Conservation (phyloP, 495 filamentous ascomycete species). For the Penicillium robsamsonii region DNA sequence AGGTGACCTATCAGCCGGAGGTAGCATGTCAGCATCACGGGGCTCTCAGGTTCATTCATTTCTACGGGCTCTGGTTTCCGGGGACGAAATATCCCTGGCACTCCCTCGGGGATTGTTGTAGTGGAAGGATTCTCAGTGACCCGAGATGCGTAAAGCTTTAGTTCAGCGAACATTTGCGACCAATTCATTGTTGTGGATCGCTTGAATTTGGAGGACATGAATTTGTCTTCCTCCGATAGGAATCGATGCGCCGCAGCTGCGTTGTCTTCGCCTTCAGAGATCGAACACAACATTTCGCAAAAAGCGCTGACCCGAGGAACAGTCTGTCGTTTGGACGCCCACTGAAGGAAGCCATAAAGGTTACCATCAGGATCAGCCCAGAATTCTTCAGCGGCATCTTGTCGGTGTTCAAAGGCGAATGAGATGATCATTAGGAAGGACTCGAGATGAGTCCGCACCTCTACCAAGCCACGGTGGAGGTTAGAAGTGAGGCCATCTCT, state of each 20-base stretch:
- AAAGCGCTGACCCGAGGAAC: conserved; percentile 92
- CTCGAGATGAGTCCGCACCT: conserved; percentile 74
- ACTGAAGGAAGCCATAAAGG: conserved; percentile 87
- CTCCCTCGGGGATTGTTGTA: conserved; percentile 49
- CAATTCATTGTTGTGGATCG: conserved; percentile 81
- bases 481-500: conserved; percentile 48
- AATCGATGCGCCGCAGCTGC: conserved; percentile 83
- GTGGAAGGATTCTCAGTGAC: conserved; percentile 60
- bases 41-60: conserved; percentile 76
- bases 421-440: conserved; percentile 88
- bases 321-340: conserved; percentile 88
- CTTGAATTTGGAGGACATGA: conserved; percentile 69
- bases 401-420: conserved; percentile 81
- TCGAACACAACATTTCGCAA: conserved; percentile 87
- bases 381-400: conserved; percentile 79
- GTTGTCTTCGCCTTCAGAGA: conserved; percentile 76
- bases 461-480: conserved; percentile 46
- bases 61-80: conserved; percentile 66
- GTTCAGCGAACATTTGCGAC: conserved; percentile 86
- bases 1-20: conserved; percentile 81
- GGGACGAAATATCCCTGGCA: conserved; percentile 54
- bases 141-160: conserved; percentile 69
- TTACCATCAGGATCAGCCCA: conserved; percentile 89
- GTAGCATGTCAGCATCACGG: conserved; percentile 90
- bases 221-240: conserved; percentile 78